Evolutionary conservation across 306 rosid species (phyloP).

Genomic region (Quercus bicolor): DNA sequence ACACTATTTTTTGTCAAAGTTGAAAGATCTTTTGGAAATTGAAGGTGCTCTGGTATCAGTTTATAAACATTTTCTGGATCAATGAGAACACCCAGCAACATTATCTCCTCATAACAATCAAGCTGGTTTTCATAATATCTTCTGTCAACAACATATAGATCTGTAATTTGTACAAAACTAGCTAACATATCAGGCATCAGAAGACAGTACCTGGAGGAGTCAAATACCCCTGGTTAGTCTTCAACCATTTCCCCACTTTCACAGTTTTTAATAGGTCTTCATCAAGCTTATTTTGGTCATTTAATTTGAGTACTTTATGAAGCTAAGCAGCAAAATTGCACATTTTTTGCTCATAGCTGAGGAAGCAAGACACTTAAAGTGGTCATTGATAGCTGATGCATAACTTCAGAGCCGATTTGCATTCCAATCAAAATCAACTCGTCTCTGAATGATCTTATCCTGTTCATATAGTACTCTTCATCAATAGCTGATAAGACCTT

Average conservation of each 20-base stretch:
- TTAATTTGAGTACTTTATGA: slow-evolving; percentile 11
- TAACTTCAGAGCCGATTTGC: not conserved
- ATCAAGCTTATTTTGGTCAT: not conserved
- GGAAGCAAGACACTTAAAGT: slow-evolving; percentile 8
- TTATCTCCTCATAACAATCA: slow-evolving; percentile 7
- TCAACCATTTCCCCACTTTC: slow-evolving; percentile 16
- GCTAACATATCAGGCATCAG: not conserved
- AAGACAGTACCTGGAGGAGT: slow-evolving; percentile 15
- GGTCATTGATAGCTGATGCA: not conserved
- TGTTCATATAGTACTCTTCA: too few relatives aligned
- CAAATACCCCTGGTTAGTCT: slow-evolving; percentile 14
- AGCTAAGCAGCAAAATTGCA: slow-evolving; percentile 10
- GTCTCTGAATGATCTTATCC: not conserved
- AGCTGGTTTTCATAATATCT: slow-evolving; percentile 4
- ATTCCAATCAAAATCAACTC: slow-evolving; percentile 24
- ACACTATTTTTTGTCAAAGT: slow-evolving; percentile 10
- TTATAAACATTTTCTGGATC: not conserved
- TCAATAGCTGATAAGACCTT: too few relatives aligned
- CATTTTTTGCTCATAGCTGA: slow-evolving; percentile 5
- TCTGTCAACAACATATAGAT: slow-evolving; percentile 14
- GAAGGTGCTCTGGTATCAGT: slow-evolving; percentile 14
- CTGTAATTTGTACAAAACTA: not conserved
- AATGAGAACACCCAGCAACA: slow-evolving; percentile 12
- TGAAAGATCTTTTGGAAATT: not conserved
- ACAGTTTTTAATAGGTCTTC: slow-evolving; percentile 6